Base-by-base conservation (phyloP, 2,329 filamentous ascomycete genomes). In the Clonostachys chloroleuca region DNA sequence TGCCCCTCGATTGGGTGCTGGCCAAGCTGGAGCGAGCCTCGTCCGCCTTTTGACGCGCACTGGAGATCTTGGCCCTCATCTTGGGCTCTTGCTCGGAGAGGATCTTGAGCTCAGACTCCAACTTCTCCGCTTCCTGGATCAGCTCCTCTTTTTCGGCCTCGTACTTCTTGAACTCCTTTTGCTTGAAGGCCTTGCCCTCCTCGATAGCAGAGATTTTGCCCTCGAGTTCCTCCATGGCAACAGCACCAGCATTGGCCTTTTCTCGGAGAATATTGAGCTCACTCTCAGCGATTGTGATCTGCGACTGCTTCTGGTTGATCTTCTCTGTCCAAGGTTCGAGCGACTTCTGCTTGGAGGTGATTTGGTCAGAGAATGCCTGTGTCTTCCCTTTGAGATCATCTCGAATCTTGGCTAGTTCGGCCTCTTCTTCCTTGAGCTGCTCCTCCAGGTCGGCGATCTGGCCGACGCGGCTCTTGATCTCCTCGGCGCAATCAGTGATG, bases 311-410 rank as follows among this genome's bases (percentile, higher is more conserved):
- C 62, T 96, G 87, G 65, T 94, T 96, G 70, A 99, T 92, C 69
- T 94, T 97, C 54, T 91, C 91, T 56, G 87, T 92, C 94, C 94
- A 99, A 0, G 94, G 94, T 67, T 97, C 92, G 12, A 99, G 75
- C 1, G 89, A 86, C 68, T 95, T 96, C 61, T 99, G 94, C 69
- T 96, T 96, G 5, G 77, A 78, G 0, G 91, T 84, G 56, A 99
- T 97, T 60, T 96, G 80, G 56, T 99, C 91, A 0, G 92, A 97
- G 51, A 96, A 87, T 7, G 83, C 87, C 63, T 97, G 92, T 0
- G 94, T 99, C 70, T 99, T 99, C 59, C 92, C 92, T 61, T 96
- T 96, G 8, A 99, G 75, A 51, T 81, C 83, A 18, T 96, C 90
- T 47, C 92, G 84, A 54, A 99, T 94, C n/a, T 71, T 77, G 33